A percentile compares a stretch with the other conserved stretches of the same genome.
phyloP scores from a whole-genome alignment of 2,329 filamentous ascomycete species.

The Colletotrichum eremochloae region DNA sequence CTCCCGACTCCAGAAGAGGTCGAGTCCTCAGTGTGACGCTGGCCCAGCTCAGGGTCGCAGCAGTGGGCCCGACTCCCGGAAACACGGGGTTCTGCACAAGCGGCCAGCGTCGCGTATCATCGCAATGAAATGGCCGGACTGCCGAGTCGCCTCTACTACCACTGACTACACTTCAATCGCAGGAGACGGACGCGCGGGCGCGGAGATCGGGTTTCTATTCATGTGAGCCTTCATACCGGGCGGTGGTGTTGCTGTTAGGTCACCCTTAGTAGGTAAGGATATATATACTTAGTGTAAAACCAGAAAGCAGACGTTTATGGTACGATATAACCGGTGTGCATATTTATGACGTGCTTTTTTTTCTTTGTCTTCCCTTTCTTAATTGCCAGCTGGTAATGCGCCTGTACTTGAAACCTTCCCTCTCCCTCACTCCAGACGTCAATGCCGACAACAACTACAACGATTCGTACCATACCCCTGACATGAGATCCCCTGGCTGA shows the following conservation, averaged over 20 bases:
- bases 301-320: neutral
- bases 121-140: neutral
- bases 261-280: too few relatives aligned
- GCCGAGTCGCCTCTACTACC: neutral
- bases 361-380: conserved; percentile 18
- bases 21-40: conserved; percentile 16
- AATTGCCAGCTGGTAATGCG: conserved; percentile 2
- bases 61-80: conserved; percentile 29
- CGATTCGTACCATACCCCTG: neutral
- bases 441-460: conserved; percentile 2
- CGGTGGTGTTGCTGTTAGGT: neutral
- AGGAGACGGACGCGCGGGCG: neutral
- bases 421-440: conserved; percentile 1
- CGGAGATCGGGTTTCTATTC: conserved; percentile 10
- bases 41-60: conserved; percentile 21
- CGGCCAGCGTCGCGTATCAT: conserved; percentile 7
- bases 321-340: neutral
- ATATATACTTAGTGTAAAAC: neutral
- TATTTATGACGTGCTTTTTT: neutral
- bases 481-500: conserved; percentile 10
- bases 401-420: conserved; percentile 4
- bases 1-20: conserved; percentile 24
- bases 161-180: neutral
- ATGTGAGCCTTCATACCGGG: neutral
- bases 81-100: conserved; percentile 34